Percentiles rank a stretch among this genome's conserved stretches.
phyloP scores from a whole-genome alignment of 2,329 filamentous ascomycete species.

The Fusarium sp. region DNA sequence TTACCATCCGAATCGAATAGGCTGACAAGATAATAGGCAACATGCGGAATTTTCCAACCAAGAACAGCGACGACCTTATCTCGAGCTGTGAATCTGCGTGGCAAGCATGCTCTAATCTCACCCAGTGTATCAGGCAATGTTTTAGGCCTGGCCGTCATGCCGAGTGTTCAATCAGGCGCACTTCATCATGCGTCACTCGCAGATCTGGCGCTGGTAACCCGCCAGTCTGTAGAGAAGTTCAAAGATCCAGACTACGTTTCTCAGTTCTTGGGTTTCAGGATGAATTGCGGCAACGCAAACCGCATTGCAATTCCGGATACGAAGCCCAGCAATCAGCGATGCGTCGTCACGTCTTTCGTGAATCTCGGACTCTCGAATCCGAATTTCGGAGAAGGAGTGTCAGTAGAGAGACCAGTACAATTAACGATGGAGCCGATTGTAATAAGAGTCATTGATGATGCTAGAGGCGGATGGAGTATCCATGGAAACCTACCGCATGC shows the following conservation, averaged over 20 bases:
- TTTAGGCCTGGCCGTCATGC: not conserved
- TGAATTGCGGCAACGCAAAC: not conserved
- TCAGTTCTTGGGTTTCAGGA: not conserved
- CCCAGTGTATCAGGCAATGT: not conserved
- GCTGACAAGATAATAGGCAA: rapidly evolving
- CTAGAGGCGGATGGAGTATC: not conserved
- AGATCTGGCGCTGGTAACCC: not conserved
- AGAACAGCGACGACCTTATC: not conserved
- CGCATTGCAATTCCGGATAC: not conserved
- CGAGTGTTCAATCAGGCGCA: not conserved
- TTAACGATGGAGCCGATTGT: not conserved
- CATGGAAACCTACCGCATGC: not conserved
- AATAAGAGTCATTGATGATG: not conserved
- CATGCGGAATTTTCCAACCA: not conserved
- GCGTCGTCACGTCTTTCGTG: not conserved
- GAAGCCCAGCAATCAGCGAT: not conserved
- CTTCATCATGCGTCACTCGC: rapidly evolving
- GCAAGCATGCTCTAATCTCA: not conserved
- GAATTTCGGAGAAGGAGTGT: rapidly evolving
- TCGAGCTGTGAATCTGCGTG: not conserved
- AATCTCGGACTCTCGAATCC: not conserved
- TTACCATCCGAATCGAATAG: rapidly evolving
- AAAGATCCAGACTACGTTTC: not conserved
- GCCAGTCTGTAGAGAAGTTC: not conserved
- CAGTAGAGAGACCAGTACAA: not conserved